Conservation (phyloP, 73 alveolate genomes). For the Tetrahymena borealis region DNA sequence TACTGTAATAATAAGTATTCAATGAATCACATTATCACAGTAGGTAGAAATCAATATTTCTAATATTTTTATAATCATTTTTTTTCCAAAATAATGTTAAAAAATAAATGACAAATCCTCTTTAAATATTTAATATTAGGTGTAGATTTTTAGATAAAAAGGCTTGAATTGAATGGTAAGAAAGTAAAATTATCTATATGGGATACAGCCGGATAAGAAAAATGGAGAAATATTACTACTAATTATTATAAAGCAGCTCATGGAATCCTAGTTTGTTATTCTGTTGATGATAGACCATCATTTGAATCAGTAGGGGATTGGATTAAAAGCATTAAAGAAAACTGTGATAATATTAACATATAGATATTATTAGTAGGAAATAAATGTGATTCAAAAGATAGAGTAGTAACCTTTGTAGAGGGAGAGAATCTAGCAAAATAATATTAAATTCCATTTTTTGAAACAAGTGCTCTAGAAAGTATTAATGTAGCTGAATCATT, state of each 20-base stretch:
- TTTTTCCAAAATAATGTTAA: too few relatives aligned
- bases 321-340: constrained; percentile 29
- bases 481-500: background rate
- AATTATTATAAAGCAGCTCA: constrained; percentile 75
- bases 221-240: constrained; percentile 70
- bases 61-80: too few relatives aligned
- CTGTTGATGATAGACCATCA: constrained; percentile 60
- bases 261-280: constrained; percentile 64
- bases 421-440: background rate
- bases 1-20: background rate
- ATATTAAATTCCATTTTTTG: background rate
- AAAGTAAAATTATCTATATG: constrained; percentile 31
- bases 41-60: background rate
- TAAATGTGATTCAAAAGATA: background rate
- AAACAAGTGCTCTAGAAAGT: background rate
- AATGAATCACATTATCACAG: background rate
- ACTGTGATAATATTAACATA: background rate
- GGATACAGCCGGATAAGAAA: constrained; percentile 88
- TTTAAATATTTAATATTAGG: background rate
- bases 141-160: background rate
- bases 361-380: background rate
- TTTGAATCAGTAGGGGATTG: constrained; percentile 42
- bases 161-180: background rate
- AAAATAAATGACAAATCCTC: background rate
- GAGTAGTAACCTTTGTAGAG: background rate